Evolutionary conservation across 164 flowering plant genomes (phyloP).

Genomic region (Protea cynaroides): DNA sequence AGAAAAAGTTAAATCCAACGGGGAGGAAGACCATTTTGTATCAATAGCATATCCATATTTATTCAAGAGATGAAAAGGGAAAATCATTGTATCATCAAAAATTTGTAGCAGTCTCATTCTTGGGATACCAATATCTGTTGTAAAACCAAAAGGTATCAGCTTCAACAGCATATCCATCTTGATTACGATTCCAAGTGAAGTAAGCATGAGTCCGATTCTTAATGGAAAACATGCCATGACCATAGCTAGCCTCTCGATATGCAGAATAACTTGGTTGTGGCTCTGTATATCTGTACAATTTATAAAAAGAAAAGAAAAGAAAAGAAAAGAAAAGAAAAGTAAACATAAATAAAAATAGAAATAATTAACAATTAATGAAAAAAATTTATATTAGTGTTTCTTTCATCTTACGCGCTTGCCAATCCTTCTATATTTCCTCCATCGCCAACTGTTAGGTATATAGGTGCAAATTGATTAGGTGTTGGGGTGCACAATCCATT

Average conservation of each 20-base stretch:
- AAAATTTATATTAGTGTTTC: too few species aligned
- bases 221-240: slow-evolving; percentile 64
- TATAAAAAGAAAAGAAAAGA: too few species aligned
- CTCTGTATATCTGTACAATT: slow-evolving; percentile 48
- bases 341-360: too few species aligned
- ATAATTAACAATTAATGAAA: too few species aligned
- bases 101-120: slow-evolving; percentile 6
- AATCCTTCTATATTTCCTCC: slow-evolving; percentile 93
- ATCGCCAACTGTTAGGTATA: slow-evolving; percentile 88
- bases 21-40: too few species aligned
- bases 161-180: slow-evolving; percentile 56
- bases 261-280: slow-evolving; percentile 90
- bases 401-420: slow-evolving; percentile 57
- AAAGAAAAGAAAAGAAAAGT: neutral
- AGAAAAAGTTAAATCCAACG: too few species aligned
- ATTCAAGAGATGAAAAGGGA: too few species aligned
- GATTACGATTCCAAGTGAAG: slow-evolving; percentile 72
- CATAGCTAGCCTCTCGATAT: slow-evolving; percentile 78
- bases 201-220: slow-evolving; percentile 82
- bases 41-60: too few species aligned
- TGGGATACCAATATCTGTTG: slow-evolving; percentile 47
- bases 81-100: too few species aligned
- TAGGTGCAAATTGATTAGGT: slow-evolving; percentile 64
- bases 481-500: slow-evolving; percentile 61
- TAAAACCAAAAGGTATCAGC: slow-evolving; percentile 65